Base-by-base conservation (phyloP, 2,329 filamentous ascomycete genomes). In the Nemania sp. region DNA sequence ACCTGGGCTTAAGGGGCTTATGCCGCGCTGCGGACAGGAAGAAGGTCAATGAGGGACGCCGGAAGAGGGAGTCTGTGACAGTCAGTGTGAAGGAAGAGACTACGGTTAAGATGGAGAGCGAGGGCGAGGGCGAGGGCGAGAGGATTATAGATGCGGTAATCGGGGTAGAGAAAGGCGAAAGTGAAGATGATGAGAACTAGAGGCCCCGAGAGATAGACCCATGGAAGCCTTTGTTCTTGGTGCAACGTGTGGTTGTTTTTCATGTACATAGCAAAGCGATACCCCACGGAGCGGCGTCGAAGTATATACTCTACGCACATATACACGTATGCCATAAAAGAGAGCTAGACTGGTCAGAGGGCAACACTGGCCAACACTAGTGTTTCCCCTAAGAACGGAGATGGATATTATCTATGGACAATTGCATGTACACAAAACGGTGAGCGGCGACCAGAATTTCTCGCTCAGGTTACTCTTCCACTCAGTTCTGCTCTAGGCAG, bases 1-100 rank as follows among this genome's bases (percentile, higher is more conserved):
- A 89, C 60, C 73, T 97, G 43, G 90, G 90, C 0, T 75, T 88
- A 17, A 78, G 78, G 26, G 90, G 90, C 3, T 71, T 97, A 54
- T 99, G 94, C 73, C 84, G 80, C 68, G 82, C 83, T 9, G 88
- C 89, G 23, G 82, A 91, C 57, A 75, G 79, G 67, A 83, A 79
- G 46, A 86, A 88, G 73, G 81, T 86, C 5, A 68, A 72, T 6
- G 78, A 81, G 54, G 82, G 80, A 20, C 78, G 78, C 60, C 85
- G 77, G 56, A 23, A n/a, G 52, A 68, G 49, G 70, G 73, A 52
- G n/a, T 36, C 11, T n/a, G 41, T 52, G 8, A 52, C 56, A 28
- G 24, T 49, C n/a, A 49, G 47, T 7, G 47, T 56, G 6, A 28
- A 39, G 15, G 37, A 39, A 15, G 42, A 40, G 11, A n/a, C 51